Conservation (phyloP, 192 early-diverging fungal species). For the Kickxella alabastrina region DNA sequence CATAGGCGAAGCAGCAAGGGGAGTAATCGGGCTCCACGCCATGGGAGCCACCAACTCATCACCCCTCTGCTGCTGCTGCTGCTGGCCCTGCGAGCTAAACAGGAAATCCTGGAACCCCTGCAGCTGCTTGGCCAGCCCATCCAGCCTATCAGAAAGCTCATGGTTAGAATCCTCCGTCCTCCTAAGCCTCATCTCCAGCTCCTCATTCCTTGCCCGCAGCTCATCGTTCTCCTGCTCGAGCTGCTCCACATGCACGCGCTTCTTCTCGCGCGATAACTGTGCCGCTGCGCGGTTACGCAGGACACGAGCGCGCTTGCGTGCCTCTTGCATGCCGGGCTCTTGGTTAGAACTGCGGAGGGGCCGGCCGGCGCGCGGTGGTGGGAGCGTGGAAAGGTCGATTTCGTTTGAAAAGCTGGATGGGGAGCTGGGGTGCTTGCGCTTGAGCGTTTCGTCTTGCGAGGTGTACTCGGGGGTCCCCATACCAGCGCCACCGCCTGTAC, state of each 20-base stretch:
- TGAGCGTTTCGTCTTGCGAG: conserved; percentile 12
- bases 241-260: conserved; percentile 76
- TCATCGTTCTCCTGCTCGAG: conserved; percentile 73
- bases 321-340: conserved; percentile 51
- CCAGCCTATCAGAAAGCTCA: conserved; percentile 32
- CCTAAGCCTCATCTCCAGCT: conserved; percentile 42
- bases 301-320: conserved; percentile 63
- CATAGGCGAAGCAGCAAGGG: conserved; percentile 28
- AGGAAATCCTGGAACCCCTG: conserved; percentile 40
- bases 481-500: conserved; percentile 32
- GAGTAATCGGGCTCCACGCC: conserved; percentile 33
- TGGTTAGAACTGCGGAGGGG: conserved; percentile 31
- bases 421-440: conserved; percentile 41
- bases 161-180: conserved; percentile 32
- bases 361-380: conserved; percentile 41
- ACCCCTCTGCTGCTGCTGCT: conserved; percentile 6
- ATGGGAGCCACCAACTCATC: conserved; percentile 8
- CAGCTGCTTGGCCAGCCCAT: conserved; percentile 39
- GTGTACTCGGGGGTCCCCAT: conserved; percentile 6
- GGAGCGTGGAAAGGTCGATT: conserved; percentile 39
- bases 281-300: conserved; percentile 91
- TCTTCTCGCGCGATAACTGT: conserved; percentile 79
- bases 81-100: conserved; percentile 6
- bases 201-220: conserved; percentile 49
- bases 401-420: conserved; percentile 20